Conservation (phyloP, 2,329 filamentous ascomycete species). For the Nemania diffusa region DNA sequence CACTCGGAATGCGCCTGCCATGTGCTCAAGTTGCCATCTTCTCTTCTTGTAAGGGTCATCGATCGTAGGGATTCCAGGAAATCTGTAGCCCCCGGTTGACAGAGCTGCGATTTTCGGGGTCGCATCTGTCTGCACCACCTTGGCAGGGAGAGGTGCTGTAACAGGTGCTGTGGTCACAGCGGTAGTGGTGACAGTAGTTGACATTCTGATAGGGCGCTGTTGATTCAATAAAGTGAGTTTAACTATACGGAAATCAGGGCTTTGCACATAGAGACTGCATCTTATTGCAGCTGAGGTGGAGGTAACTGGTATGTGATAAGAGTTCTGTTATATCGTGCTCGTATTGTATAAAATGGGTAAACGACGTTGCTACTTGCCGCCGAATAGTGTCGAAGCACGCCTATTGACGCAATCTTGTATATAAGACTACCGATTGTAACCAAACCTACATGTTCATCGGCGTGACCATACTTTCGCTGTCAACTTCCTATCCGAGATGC, state of each 20-base stretch:
- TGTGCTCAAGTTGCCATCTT: slow-evolving; percentile 54
- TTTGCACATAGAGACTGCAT: neutral
- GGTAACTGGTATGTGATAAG: neutral
- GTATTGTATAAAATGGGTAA: neutral
- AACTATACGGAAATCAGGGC: neutral
- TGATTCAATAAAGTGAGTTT: neutral
- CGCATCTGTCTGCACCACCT: neutral
- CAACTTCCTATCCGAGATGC: too few species aligned
- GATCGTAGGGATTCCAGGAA: slow-evolving; percentile 22
- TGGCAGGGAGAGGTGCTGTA: neutral
- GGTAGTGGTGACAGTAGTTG: neutral
- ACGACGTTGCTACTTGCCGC: neutral
- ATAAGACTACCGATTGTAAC: neutral
- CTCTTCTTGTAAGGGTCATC: slow-evolving; percentile 20
- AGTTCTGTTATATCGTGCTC: neutral
- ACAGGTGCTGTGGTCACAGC: neutral
- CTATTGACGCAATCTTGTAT: neutral
- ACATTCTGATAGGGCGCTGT: neutral
- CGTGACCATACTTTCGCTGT: too few species aligned
- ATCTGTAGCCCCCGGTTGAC: slow-evolving; percentile 6
- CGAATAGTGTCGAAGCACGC: neutral
- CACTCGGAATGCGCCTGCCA: slow-evolving; percentile 67
- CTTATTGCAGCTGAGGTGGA: neutral
- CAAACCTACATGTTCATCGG: too few species aligned
- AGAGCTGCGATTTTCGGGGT: neutral